Evolutionary conservation across 2,329 filamentous ascomycete genomes (phyloP), one percentile per base, ranked within the genome.

Genomic region (Exophiala xenobiotica): DNA sequence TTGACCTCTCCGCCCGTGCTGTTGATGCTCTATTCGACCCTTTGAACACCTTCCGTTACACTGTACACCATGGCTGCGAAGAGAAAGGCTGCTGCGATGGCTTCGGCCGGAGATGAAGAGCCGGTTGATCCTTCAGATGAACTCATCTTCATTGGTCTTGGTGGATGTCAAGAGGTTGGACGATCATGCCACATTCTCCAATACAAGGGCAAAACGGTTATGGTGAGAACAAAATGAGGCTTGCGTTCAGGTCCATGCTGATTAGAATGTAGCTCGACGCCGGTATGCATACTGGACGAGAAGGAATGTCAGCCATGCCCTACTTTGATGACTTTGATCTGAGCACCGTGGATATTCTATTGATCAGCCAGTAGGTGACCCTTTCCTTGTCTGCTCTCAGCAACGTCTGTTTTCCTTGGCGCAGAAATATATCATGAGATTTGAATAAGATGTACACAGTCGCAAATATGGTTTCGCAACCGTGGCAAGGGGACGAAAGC

Each of bases 311-410:
- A 2, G 88, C 89, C 7, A 83, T 99, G 44, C 93, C 93, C 0
- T 99, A 96, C 74, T 99, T 96, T 71, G 93, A 99, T 69, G 91
- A 97, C 66, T 99, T 97, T 71, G 93, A 99, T 67, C 79, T 99
- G 16, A 96, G 92, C 73, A 96, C 90, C 1, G 91, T 99, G 61
- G 93, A 99, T 69, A 87, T 99, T 64, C 87, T 99, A 48, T 79
- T 99, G 60, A 96, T 99, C 66, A 97, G 90, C 84, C 93, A 99
- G 93, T 97, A 95, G 88, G 91, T 85, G 49, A 48, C 14, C 42
- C 23, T 33, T 39, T 65, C 48, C 57, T 48, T 48, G 54, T 56
- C 60, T 46, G 50, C 55, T 56, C 46, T 58, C 51, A 51, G 60
- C 58, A 43, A n/a, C n/a, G 52, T 35, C 56, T 49, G 51, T 43